These are phyloP conservation scores for Hypoxylon crocopeplum DNA, from an alignment of 495 filamentous ascomycete genomes.

Conservation along the genomic window DNA sequence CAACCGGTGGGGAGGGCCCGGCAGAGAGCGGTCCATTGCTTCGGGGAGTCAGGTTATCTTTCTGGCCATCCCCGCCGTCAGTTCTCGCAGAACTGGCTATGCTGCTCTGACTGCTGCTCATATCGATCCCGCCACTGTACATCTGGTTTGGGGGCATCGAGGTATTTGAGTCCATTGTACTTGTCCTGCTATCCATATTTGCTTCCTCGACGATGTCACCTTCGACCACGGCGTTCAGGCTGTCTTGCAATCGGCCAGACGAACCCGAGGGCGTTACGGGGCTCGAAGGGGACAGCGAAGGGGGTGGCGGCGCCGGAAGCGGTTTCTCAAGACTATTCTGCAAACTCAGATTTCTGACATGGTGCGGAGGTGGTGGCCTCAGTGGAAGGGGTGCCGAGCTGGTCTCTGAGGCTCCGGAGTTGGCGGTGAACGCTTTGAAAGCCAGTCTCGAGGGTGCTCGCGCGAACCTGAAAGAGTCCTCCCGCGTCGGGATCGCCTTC, in stretches of 20 bases:
- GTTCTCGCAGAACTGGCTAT: conserved; percentile 48
- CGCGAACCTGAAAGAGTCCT: conserved; percentile 41
- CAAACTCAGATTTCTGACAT: conserved; percentile 58
- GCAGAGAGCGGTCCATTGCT: conserved; percentile 60
- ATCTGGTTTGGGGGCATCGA: conserved; percentile 55
- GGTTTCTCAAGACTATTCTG: conserved; percentile 60
- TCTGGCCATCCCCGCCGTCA: conserved; percentile 54
- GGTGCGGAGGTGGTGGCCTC: conserved; percentile 41
- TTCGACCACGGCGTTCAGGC: conserved; percentile 37
- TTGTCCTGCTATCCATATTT: conserved; percentile 54
- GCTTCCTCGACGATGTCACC: conserved; percentile 30
- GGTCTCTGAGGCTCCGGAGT: conserved; percentile 28
- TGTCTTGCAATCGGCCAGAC: conserved; percentile 1
- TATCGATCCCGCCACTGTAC: conserved; percentile 44
- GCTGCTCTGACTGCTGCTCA: conserved; percentile 66
- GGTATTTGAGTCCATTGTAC: conserved; percentile 66
- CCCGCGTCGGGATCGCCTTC: conserved; percentile 53
- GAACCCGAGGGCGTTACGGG: conserved; percentile 41
- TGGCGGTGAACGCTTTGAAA: conserved; percentile 36
- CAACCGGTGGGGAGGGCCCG: conserved; percentile 51
- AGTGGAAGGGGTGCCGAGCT: conserved; percentile 39
- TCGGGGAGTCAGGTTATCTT: conserved; percentile 55
- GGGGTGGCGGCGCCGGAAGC: conserved; percentile 55
- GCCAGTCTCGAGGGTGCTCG: conserved; percentile 42
- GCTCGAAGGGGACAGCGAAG: conserved; percentile 46